Base-by-base conservation (phyloP, 257 asterid genomes). In the Solanum piurae region DNA sequence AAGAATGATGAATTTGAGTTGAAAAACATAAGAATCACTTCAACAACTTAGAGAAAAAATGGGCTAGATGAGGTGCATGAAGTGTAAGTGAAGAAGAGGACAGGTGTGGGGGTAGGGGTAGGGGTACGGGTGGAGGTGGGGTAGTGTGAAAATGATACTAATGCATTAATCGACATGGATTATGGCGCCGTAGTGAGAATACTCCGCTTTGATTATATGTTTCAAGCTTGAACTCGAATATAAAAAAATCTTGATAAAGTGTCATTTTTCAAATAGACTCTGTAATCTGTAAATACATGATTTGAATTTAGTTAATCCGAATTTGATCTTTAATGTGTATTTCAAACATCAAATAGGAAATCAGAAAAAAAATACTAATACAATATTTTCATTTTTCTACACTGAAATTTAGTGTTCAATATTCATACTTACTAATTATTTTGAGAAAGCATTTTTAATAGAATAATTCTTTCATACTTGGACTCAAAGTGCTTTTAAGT, bases 151-250 rank as follows among this genome's bases (percentile, higher is more conserved):
- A 62, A 25, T 62, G 33, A 62, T 62, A 10, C 71, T 58, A 58
- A 58, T 58, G 25, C 5, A 55, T 1, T 55, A 55, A 7, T n/a
- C 5, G 0, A 55, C 5, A 0, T 2, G 1, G 25, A 7, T 0
- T 1, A 1, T 0, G 2, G 25, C 3, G 5, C 0, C 0, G 10
- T 52, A 4, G 9, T 6, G 1, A 6, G 0, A 52, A 0, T 18
- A 7, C 0, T 18, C 0, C 1, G 7, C 0, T 0, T 52, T 18
- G 9, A 18, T 52, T 18, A 52, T 0, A 52, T 52, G 21, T 18
- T 52, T 52, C 0, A 6, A 1, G 4, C 16, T 52, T 2, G 0
- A 52, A 6, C 23, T 16, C 23, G 23, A 0, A 0, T 52, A 46
- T 13, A 3, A 46, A 0, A 46, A 46, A 1, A 12, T 46, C 18